Conservation (phyloP, 306 rosid genomes). For the Lithocarpus polystachyus region DNA sequence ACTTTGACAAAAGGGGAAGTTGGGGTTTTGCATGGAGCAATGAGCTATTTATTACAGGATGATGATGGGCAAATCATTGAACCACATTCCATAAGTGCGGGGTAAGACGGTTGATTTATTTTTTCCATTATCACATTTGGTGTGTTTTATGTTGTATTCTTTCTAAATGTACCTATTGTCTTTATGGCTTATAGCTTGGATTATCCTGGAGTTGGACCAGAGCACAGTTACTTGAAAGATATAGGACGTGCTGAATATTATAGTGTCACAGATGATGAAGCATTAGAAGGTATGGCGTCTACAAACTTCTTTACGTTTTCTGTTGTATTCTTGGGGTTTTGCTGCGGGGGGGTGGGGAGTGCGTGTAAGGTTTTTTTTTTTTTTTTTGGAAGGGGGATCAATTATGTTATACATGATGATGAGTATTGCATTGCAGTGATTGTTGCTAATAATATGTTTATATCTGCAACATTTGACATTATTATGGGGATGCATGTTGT, state of each 20-base stretch:
- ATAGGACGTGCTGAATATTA: conserved; percentile 81
- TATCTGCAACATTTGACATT: neutral
- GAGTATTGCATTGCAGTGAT: no score
- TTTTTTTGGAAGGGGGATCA: no score
- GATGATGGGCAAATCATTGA: conserved; percentile 94
- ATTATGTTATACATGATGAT: no score
- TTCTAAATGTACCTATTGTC: conserved; percentile 15
- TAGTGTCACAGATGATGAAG: conserved; percentile 84
- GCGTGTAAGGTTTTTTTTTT: no score
- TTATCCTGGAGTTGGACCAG: conserved; percentile 99
- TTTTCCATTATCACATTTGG: conserved; percentile 2
- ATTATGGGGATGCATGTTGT: neutral
- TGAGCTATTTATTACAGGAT: conserved; percentile 95
- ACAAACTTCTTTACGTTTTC: neutral
- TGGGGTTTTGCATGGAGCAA: conserved; percentile 96
- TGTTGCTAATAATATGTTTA: neutral
- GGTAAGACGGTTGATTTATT: conserved; percentile 44
- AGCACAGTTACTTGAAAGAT: conserved; percentile 91
- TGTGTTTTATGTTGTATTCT: neutral
- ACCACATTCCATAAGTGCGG: conserved; percentile 98
- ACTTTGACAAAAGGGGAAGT: conserved; percentile 84
- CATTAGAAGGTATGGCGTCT: conserved; percentile 73
- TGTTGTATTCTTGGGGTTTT: neutral
- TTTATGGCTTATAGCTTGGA: conserved; percentile 64
- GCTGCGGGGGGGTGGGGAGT: neutral